Conservation (phyloP, 306 rosid species). For the Cucumis melo region DNA sequence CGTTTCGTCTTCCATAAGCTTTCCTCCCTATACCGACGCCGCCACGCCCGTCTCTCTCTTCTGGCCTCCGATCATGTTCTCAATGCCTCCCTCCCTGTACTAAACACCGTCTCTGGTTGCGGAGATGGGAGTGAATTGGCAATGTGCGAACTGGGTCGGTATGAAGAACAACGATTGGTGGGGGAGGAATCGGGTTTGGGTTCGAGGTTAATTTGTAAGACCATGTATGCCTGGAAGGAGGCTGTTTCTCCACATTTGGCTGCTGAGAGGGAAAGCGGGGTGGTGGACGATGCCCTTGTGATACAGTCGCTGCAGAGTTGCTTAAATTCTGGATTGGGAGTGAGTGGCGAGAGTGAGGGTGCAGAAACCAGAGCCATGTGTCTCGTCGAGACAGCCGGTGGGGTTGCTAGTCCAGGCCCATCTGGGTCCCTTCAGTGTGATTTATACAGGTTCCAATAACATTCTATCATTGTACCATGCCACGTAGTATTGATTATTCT, state of each 20-base stretch:
- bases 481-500: background rate
- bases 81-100: slow-evolving; percentile 29
- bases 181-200: slow-evolving; percentile 12
- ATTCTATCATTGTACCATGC: background rate
- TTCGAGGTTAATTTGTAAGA: slow-evolving; percentile 59
- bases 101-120: background rate
- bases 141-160: slow-evolving; percentile 13
- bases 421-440: slow-evolving; percentile 94
- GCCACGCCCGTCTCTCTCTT: slow-evolving; percentile 18
- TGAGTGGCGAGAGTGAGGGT: slow-evolving; percentile 10
- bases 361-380: slow-evolving; percentile 37
- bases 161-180: slow-evolving; percentile 10
- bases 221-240: slow-evolving; percentile 77
- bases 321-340: slow-evolving; percentile 22
- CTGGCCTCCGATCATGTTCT: slow-evolving; percentile 45
- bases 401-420: slow-evolving; percentile 91
- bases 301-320: slow-evolving; percentile 33
- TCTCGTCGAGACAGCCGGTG: slow-evolving; percentile 84
- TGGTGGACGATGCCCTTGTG: slow-evolving; percentile 36
- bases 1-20: slow-evolving; percentile 48
- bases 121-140: background rate
- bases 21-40: slow-evolving; percentile 28
- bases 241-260: slow-evolving; percentile 89
- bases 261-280: slow-evolving; percentile 51
- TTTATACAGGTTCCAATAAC: slow-evolving; percentile 43